phyloP scores from a whole-genome alignment of 2,329 filamentous ascomycete species.

The Paraphaeosphaeria sporulosa region DNA sequence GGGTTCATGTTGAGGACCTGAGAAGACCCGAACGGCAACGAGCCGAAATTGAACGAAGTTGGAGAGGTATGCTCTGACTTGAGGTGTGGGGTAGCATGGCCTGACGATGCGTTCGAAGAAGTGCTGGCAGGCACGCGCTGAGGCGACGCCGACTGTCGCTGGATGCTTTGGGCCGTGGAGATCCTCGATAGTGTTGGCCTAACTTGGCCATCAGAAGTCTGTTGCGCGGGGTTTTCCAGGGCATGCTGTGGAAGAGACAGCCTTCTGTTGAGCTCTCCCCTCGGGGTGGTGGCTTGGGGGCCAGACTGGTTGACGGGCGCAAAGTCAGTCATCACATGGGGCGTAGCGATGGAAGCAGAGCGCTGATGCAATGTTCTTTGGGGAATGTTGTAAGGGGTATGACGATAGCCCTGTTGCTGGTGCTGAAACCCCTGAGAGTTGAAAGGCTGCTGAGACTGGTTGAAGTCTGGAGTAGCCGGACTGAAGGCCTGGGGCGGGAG shows the following conservation, averaged over 20 bases:
- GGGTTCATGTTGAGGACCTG: conserved; percentile 50
- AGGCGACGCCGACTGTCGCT: conserved; percentile 36
- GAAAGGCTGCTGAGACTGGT: conserved; percentile 25
- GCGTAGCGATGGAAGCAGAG: conserved; percentile 55
- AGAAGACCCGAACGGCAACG: conserved; percentile 29
- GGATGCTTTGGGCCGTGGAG: conserved; percentile 27
- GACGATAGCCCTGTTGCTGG: conserved; percentile 45
- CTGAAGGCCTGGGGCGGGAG: conserved; percentile 44
- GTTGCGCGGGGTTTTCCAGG: conserved; percentile 27
- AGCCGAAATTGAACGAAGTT: conserved; percentile 7
- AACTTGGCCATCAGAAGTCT: conserved; percentile 20
- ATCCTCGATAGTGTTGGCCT: conserved; percentile 31
- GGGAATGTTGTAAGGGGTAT: conserved; percentile 57
- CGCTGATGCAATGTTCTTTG: conserved; percentile 50
- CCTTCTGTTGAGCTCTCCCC: conserved; percentile 45
- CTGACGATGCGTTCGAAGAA: conserved; percentile 30
- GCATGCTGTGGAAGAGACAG: conserved; percentile 54
- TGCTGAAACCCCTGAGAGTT: conserved; percentile 31
- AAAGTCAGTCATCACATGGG: conserved; percentile 44
- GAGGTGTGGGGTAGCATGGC: conserved; percentile 31
- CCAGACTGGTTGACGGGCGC: conserved; percentile 32
- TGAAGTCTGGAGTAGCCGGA: conserved; percentile 30
- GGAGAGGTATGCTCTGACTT: conserved; percentile 29
- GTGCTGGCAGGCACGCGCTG: conserved; percentile 21
- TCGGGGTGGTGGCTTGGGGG: conserved; percentile 27